phyloP scores from a whole-genome alignment of 2,329 filamentous ascomycete genomes.

The Microsporum canis region DNA sequence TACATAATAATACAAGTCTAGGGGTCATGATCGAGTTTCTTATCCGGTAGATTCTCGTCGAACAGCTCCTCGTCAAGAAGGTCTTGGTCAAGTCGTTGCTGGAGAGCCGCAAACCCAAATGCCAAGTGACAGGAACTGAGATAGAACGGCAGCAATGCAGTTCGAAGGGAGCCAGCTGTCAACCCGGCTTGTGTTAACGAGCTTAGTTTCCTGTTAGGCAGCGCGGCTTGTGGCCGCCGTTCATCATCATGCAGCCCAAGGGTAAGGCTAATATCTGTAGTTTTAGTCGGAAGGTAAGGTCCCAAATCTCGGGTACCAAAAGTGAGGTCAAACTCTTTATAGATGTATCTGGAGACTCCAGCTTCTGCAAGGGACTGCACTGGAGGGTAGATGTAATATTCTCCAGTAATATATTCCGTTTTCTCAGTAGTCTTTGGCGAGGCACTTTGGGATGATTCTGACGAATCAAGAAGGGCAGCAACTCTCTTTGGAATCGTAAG shows the following conservation, averaged over 20 bases:
- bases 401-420: slow-evolving; percentile 16
- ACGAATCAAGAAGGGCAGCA: not conserved
- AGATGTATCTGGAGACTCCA: slow-evolving; percentile 23
- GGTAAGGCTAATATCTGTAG: slow-evolving; percentile 24
- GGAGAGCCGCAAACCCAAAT: slow-evolving; percentile 23
- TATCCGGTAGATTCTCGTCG: not conserved
- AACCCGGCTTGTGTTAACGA: slow-evolving; percentile 1
- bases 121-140: slow-evolving; percentile 28
- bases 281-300: slow-evolving; percentile 22
- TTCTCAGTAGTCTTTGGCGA: not conserved
- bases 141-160: slow-evolving; percentile 28
- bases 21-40: not conserved
- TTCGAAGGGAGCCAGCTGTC: slow-evolving; percentile 11
- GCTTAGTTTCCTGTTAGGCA: not conserved
- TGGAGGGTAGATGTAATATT: slow-evolving; percentile 27
- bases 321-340: slow-evolving; percentile 23
- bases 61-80: not conserved
- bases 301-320: slow-evolving; percentile 26
- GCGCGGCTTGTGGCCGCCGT: slow-evolving; percentile 3
- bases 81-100: not conserved
- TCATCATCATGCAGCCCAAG: slow-evolving; percentile 15
- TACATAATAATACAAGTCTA: not conserved
- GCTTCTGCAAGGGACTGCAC: slow-evolving; percentile 22
- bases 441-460: not conserved
- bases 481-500: slow-evolving; percentile 21